Evolutionary conservation across 1,139 yeast genomes (phyloP).

Genomic region (Torulaspora pretoriensis): DNA sequence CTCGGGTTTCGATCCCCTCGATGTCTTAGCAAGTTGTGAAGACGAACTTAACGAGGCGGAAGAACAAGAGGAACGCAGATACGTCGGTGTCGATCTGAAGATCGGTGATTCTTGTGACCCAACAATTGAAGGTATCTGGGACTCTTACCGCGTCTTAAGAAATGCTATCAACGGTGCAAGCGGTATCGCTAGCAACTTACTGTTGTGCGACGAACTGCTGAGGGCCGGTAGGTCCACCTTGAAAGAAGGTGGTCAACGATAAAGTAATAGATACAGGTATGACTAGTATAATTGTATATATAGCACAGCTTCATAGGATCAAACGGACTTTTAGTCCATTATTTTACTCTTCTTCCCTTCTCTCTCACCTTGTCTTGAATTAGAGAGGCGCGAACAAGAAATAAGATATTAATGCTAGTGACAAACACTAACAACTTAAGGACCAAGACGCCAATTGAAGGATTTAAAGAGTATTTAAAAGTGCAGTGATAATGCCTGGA

Average conservation of each 20-base stretch:
- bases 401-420: not conserved
- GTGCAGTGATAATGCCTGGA: conserved; percentile 3
- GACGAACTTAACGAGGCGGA: conserved; percentile 60
- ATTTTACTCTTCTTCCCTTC: not conserved
- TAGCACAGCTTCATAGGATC: not conserved
- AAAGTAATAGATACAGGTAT: conserved; percentile 18
- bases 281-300: conserved; percentile 6
- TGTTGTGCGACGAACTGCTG: conserved; percentile 90
- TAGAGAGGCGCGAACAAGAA: not conserved
- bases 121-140: conserved; percentile 92
- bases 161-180: conserved; percentile 91
- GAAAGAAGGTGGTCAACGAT: conserved; percentile 49
- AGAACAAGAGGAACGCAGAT: conserved; percentile 56
- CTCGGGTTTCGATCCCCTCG: conserved; percentile 91
- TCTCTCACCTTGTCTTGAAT: not conserved
- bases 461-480: not conserved
- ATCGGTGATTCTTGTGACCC: conserved; percentile 98
- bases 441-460: not conserved
- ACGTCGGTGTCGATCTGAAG: conserved; percentile 84
- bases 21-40: conserved; percentile 82
- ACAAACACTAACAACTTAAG: not conserved
- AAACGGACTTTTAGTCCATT: not conserved
- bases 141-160: conserved; percentile 86
- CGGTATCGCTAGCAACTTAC: conserved; percentile 87
- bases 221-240: conserved; percentile 93